A percentile compares a stretch with the other conserved stretches of the same genome.
Conservation (phyloP, 768 basidiomycete genomes). For the Pleurotus salmoneostramineus region DNA sequence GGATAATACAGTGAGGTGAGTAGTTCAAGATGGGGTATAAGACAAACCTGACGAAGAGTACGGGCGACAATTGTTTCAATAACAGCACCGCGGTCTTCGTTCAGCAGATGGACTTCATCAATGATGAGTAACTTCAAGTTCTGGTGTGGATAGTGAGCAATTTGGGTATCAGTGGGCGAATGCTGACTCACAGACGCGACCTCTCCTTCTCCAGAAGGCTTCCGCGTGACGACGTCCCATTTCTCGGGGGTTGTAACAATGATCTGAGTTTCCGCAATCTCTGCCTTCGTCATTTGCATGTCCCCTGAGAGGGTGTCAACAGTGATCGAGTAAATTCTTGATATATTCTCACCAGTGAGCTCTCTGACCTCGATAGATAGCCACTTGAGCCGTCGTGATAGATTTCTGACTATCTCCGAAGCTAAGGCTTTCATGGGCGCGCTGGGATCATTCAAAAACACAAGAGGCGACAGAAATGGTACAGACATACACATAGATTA, state of each 20-base stretch:
- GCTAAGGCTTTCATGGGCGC: constrained; percentile 99
- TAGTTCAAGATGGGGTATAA: neutral
- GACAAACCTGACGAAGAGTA: constrained; percentile 76
- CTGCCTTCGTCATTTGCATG: constrained; percentile 93
- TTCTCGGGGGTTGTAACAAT: constrained; percentile 99
- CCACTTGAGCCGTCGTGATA: constrained; percentile 89
- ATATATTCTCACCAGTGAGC: constrained; percentile 63
- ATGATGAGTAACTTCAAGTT: constrained; percentile 93
- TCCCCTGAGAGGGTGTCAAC: constrained; percentile 51
- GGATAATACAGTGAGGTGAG: neutral
- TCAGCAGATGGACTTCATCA: constrained; percentile 95
- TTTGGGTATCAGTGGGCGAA: neutral
- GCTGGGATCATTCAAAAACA: constrained; percentile 29
- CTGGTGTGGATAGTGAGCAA: constrained; percentile 33
- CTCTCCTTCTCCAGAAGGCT: constrained; percentile 95
- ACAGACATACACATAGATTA: constrained; percentile 84
- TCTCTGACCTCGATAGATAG: constrained; percentile 83
- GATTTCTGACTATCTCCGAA: constrained; percentile 90
- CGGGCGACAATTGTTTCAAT: constrained; percentile 98
- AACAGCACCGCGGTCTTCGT: constrained; percentile 97
- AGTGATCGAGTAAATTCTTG: neutral
- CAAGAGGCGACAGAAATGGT: neutral
- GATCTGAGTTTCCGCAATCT: constrained; percentile 93
- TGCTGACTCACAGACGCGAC: constrained; percentile 71
- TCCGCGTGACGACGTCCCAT: constrained; percentile 98